Conservation (phyloP, 352 stramenopile species). For the Globisporangium spinosum region DNA sequence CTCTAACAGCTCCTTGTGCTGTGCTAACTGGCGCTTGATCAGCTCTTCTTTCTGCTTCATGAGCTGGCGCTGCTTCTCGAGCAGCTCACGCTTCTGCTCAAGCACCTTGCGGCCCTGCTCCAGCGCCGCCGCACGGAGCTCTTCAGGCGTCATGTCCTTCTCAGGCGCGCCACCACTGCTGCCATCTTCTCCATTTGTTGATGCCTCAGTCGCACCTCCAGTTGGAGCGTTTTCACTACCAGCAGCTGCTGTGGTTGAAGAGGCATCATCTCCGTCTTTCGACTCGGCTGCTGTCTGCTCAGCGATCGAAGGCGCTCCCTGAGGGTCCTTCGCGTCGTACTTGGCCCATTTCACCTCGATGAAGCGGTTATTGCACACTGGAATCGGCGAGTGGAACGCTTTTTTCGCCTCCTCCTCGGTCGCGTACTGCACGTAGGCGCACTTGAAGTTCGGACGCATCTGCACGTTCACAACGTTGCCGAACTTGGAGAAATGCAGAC, state of each 20-base stretch:
- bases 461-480: conserved; percentile 88
- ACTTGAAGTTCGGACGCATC: conserved; percentile 78
- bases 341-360: conserved; percentile 87
- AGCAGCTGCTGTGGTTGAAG: background rate
- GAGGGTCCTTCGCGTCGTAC: conserved; percentile 67
- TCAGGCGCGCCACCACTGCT: conserved; percentile 24
- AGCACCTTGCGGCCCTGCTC: conserved; percentile 80
- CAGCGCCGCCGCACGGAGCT: conserved; percentile 63
- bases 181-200: conserved; percentile 22
- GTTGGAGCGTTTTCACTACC: background rate
- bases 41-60: conserved; percentile 84
- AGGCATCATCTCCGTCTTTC: conserved; percentile 31
- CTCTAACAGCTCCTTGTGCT: conserved; percentile 81
- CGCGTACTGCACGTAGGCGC: conserved; percentile 85
- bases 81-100: conserved; percentile 82
- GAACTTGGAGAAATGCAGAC: conserved; percentile 86
- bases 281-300: conserved; percentile 33
- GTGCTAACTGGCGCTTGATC: conserved; percentile 73
- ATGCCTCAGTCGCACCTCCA: background rate
- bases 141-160: conserved; percentile 69
- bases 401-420: conserved; percentile 80
- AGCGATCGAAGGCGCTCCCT: conserved; percentile 37
- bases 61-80: conserved; percentile 80
- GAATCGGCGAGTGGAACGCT: conserved; percentile 82
- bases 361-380: conserved; percentile 89